Conservation (phyloP, 2,329 filamentous ascomycete species). For the Dendryphion nanum region DNA sequence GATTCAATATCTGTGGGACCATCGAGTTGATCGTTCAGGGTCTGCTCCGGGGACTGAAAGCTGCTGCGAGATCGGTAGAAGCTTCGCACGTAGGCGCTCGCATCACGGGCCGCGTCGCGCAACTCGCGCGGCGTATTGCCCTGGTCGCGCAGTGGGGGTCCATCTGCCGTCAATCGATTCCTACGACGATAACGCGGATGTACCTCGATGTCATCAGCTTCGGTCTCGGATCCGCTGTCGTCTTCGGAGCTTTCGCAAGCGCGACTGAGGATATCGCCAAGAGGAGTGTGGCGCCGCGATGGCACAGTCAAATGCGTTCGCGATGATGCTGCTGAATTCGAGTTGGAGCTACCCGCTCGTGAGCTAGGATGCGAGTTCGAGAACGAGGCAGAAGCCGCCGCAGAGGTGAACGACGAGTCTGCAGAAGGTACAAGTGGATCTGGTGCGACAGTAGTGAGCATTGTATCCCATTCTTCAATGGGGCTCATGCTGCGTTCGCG, state of each 20-base stretch:
- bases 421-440: slow-evolving; percentile 78
- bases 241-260: slow-evolving; percentile 50
- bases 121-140: slow-evolving; percentile 28
- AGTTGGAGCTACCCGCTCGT: slow-evolving; percentile 50
- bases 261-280: slow-evolving; percentile 43
- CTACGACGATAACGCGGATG: slow-evolving; percentile 9
- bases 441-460: slow-evolving; percentile 75
- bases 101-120: slow-evolving; percentile 24
- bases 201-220: slow-evolving; percentile 48
- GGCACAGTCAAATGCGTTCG: slow-evolving; percentile 40
- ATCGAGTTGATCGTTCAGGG: slow-evolving; percentile 5
- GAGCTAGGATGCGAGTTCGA: slow-evolving; percentile 36
- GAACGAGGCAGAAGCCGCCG: slow-evolving; percentile 53
- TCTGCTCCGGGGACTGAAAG: slow-evolving; percentile 5
- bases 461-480: slow-evolving; percentile 70
- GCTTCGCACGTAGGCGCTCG: slow-evolving; percentile 26
- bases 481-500: slow-evolving; percentile 80
- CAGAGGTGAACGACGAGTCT: slow-evolving; percentile 78
- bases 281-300: slow-evolving; percentile 37
- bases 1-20: slow-evolving; percentile 19
- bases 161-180: slow-evolving; percentile 18
- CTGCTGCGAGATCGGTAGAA: slow-evolving; percentile 15
- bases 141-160: slow-evolving; percentile 26
- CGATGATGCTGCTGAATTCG: slow-evolving; percentile 41
- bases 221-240: slow-evolving; percentile 51